Base-by-base conservation (phyloP, 2,329 filamentous ascomycete genomes). In the Botrytis sinoallii region DNA sequence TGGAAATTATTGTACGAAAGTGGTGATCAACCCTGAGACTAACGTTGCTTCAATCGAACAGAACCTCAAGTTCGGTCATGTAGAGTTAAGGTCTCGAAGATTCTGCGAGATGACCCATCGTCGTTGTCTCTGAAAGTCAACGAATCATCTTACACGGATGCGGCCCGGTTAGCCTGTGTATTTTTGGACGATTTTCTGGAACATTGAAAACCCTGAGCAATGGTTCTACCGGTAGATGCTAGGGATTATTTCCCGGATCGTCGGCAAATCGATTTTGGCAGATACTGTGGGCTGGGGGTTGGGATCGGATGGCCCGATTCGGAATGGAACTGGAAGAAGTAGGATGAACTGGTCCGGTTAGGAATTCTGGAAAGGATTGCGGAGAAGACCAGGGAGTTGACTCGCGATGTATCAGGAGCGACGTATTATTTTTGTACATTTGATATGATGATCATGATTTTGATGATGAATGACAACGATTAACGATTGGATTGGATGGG, bases 111-210 rank as follows among this genome's bases (percentile, higher is more conserved):
- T 35, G 63, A 72, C 29, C 40, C 71, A 38, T 52, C 42, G 42
- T 69, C 71, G 25, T 68, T 72, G 64, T 61, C 71, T 35, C 40
- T 40, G 29, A 68, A 55, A 18, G 63, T 67, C 14, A 66, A 76
- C 29, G 75, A 74, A 10, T 75, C 76, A 38, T 76, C 76, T 14
- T 79, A 79, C 66, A 77, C 75, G 46, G 78, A 80, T 75, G 75
- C 73, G 29, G 79, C 78, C 46, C 78, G 79, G 42, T 64, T 81
- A 64, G 75, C 79, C 32, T 77, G 76, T 67, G 77, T 81, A 61
- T 80, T 81, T 74, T 74, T 81, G 70, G 78, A 78, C 65, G 79
- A 80, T 67, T 81, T 81, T 70, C 72, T 79, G 70, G 73, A 77
- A 65, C 76, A 77, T 67, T 79, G 73, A 79, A 66, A 66, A 40